These are phyloP conservation scores for Coemansia sp. DNA, from an alignment of 192 early-diverging fungal genomes.

Conservation along the genomic window DNA sequence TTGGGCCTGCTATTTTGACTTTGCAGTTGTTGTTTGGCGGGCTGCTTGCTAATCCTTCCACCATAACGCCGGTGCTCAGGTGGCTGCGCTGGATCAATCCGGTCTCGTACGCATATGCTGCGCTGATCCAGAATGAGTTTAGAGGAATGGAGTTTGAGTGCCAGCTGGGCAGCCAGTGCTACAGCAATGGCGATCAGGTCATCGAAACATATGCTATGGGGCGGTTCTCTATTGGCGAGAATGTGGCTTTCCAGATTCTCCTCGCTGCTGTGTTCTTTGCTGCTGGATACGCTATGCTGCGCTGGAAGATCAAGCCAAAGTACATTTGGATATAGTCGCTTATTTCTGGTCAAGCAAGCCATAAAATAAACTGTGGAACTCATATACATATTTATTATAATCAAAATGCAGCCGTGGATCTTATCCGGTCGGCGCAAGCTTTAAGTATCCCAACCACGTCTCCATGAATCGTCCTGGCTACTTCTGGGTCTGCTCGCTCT, in stretches of 20 bases:
- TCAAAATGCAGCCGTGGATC: no score
- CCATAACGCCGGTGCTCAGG: slow-evolving; percentile 39
- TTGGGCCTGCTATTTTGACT: slow-evolving; percentile 41
- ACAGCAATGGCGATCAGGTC: slow-evolving; percentile 34
- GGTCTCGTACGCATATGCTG: slow-evolving; percentile 47
- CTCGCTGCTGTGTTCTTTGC: slow-evolving; percentile 27
- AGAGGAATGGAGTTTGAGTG: slow-evolving; percentile 35
- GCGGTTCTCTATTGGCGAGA: slow-evolving; percentile 29
- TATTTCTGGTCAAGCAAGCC: background rate
- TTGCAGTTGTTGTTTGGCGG: slow-evolving; percentile 54
- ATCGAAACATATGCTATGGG: slow-evolving; percentile 40
- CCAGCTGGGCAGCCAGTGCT: slow-evolving; percentile 25
- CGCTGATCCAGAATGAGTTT: slow-evolving; percentile 52
- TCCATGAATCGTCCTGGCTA: no score
- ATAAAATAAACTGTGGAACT: background rate
- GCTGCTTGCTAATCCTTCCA: slow-evolving; percentile 43
- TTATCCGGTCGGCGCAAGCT: no score
- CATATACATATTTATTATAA: background rate
- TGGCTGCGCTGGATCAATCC: slow-evolving; percentile 55
- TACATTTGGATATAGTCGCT: slow-evolving; percentile 37
- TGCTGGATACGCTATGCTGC: slow-evolving; percentile 36
- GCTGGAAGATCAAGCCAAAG: slow-evolving; percentile 53
- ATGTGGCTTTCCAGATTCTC: slow-evolving; percentile 26
- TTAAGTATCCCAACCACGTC: no score
- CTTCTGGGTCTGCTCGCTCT: no score